A percentile compares a stretch with the other conserved stretches of the same genome.
phyloP scores from a whole-genome alignment of 495 filamentous ascomycete species.

The Podospora bellae-mahoneyi region DNA sequence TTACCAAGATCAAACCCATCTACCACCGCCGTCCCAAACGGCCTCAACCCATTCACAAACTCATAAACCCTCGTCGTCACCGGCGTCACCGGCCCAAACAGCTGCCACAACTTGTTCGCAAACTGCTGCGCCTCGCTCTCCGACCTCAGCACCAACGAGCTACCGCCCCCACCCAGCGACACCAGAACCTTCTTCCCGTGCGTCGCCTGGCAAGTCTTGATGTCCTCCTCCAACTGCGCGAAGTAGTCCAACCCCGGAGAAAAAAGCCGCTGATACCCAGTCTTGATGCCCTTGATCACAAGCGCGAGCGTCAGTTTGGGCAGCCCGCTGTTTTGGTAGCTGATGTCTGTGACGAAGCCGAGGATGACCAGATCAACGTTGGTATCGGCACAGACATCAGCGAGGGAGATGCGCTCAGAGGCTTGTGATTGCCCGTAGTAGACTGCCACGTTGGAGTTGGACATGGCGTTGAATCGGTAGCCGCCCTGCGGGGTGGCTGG shows the following conservation, averaged over 20 bases:
- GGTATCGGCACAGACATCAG: conserved; percentile 18
- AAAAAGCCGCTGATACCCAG: conserved; percentile 3
- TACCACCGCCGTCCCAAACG: conserved; percentile 51
- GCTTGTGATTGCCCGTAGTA: conserved; percentile 18
- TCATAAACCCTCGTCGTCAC: conserved; percentile 7
- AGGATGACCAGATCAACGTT: conserved; percentile 26
- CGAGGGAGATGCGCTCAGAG: conserved; percentile 5
- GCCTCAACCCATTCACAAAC: conserved; percentile 30
- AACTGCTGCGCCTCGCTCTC: conserved; percentile 48
- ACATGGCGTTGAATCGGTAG: conserved; percentile 19
- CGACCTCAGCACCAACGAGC: conserved; percentile 46
- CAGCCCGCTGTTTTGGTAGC: neutral
- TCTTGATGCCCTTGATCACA: conserved; percentile 6
- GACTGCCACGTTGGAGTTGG: conserved; percentile 15
- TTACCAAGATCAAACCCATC: conserved; percentile 55
- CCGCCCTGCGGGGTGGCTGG: neutral
- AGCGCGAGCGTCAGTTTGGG: neutral
- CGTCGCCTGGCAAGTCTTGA: conserved; percentile 53
- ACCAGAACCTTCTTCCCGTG: conserved; percentile 60
- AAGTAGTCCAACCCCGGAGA: conserved; percentile 20
- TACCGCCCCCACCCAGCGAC: conserved; percentile 56
- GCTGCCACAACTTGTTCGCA: conserved; percentile 58
- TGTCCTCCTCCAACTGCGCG: conserved; percentile 39
- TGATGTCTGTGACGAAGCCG: conserved; percentile 21
- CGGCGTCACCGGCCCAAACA: conserved; percentile 52